Conservation (phyloP, 768 basidiomycete genomes). For the Termitomyces sp. region DNA sequence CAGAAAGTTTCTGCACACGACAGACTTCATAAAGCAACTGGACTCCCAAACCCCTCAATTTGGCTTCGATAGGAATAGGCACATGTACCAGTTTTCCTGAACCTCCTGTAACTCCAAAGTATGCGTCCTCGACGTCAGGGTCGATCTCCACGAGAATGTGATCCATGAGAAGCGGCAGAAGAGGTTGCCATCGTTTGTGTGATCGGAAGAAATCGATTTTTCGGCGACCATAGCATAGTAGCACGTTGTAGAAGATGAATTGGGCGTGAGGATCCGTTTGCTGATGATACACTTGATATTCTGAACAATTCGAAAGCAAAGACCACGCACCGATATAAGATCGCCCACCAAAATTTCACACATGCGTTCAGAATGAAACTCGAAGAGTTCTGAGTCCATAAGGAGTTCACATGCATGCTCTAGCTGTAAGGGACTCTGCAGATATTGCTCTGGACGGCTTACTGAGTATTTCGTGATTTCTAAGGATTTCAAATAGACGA, state of each 20-base stretch:
- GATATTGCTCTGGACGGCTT: slow-evolving; percentile 66
- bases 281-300: slow-evolving; percentile 27
- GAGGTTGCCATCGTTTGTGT: slow-evolving; percentile 76
- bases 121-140: slow-evolving; percentile 60
- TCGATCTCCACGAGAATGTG: slow-evolving; percentile 81
- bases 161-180: slow-evolving; percentile 82
- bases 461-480: not conserved
- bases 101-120: slow-evolving; percentile 38
- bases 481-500: slow-evolving; percentile 19
- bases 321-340: slow-evolving; percentile 50
- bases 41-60: slow-evolving; percentile 66
- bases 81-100: slow-evolving; percentile 32
- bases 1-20: slow-evolving; percentile 77
- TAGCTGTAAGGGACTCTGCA: slow-evolving; percentile 78
- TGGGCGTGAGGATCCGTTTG: slow-evolving; percentile 83
- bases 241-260: slow-evolving; percentile 71
- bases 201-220: slow-evolving; percentile 68
- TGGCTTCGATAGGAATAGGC: slow-evolving; percentile 77
- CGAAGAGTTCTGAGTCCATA: slow-evolving; percentile 81
- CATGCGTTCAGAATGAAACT: slow-evolving; percentile 91
- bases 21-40: slow-evolving; percentile 89
- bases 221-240: slow-evolving; percentile 72
- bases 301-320: slow-evolving; percentile 8
- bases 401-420: slow-evolving; percentile 77
- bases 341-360: slow-evolving; percentile 72